A percentile compares a stretch with the other conserved stretches of the same genome.
Conservation (phyloP, 2,329 filamentous ascomycete species). For the Curvularia lunata region DNA sequence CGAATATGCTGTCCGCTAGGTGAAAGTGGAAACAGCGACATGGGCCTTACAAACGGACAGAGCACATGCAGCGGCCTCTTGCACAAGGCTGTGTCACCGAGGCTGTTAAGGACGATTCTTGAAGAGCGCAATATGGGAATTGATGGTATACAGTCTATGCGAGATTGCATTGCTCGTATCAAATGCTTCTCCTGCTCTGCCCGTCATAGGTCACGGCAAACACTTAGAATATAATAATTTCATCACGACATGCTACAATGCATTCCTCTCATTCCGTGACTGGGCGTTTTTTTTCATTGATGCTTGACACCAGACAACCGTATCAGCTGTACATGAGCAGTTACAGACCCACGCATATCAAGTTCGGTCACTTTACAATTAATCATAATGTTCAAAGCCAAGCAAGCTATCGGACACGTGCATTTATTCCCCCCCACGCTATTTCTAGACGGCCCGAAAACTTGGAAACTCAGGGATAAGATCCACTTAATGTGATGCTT, state of each 20-base stretch:
- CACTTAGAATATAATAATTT: neutral
- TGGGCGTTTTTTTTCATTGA: neutral
- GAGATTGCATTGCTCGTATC: conserved; percentile 2
- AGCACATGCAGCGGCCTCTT: neutral
- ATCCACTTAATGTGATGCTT: neutral
- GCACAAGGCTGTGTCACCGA: conserved; percentile 1
- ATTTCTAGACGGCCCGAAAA: neutral
- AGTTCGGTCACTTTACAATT: neutral
- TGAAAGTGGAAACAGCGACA: neutral
- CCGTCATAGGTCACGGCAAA: neutral
- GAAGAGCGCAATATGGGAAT: conserved; percentile 4
- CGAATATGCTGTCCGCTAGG: neutral
- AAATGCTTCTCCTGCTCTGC: neutral
- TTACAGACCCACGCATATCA: neutral
- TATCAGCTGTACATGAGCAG: neutral
- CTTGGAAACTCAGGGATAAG: neutral
- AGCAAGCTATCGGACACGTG: too few relatives aligned
- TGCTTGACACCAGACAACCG: neutral
- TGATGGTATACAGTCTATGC: conserved; percentile 4
- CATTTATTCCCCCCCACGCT: neutral
- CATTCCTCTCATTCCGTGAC: neutral
- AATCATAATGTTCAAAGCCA: neutral
- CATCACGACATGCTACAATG: neutral
- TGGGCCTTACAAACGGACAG: neutral
- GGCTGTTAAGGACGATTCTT: conserved; percentile 1